Evolutionary conservation across 2,329 filamentous ascomycete species (phyloP).

Genomic region (Aspergillus transmontanensis): DNA sequence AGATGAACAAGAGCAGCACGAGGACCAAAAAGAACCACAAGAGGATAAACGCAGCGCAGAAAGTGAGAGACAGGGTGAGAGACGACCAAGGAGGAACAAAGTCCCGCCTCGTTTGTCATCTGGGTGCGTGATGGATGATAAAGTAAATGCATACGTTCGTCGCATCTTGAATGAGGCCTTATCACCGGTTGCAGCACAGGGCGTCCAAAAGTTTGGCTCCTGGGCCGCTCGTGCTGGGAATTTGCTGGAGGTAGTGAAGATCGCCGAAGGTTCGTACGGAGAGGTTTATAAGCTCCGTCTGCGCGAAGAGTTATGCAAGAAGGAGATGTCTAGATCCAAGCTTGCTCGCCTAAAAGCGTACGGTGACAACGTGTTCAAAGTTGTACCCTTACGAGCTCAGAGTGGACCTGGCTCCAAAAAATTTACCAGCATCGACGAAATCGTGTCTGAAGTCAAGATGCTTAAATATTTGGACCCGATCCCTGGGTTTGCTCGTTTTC

Average conservation of each 20-base stretch:
- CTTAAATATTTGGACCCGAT: constrained; percentile 61
- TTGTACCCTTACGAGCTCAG: constrained; percentile 49
- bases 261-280: constrained; percentile 68
- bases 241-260: constrained; percentile 56
- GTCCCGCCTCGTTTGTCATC: constrained; percentile 31
- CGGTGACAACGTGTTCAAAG: constrained; percentile 50
- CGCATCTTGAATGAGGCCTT: constrained; percentile 42
- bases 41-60: constrained; percentile 2
- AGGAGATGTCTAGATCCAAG: constrained; percentile 39
- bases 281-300: constrained; percentile 63
- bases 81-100: constrained; percentile 23
- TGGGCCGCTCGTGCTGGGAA: constrained; percentile 43
- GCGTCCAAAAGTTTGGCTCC: constrained; percentile 41
- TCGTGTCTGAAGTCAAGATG: constrained; percentile 54
- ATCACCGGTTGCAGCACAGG: constrained; percentile 37
- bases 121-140: constrained; percentile 36
- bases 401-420: constrained; percentile 45
- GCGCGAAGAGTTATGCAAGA: constrained; percentile 38
- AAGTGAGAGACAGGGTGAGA: constrained; percentile 13
- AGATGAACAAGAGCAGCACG: neutral
- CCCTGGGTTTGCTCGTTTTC: constrained; percentile 65
- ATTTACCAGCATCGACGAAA: constrained; percentile 50
- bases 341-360: constrained; percentile 42
- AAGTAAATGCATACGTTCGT: constrained; percentile 38
- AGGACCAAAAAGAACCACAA: neutral